Percentiles rank a stretch among this genome's conserved stretches.
These are phyloP conservation scores for Liquidambar formosana DNA, from an alignment of 164 flowering plant species.

Conservation along the genomic window DNA sequence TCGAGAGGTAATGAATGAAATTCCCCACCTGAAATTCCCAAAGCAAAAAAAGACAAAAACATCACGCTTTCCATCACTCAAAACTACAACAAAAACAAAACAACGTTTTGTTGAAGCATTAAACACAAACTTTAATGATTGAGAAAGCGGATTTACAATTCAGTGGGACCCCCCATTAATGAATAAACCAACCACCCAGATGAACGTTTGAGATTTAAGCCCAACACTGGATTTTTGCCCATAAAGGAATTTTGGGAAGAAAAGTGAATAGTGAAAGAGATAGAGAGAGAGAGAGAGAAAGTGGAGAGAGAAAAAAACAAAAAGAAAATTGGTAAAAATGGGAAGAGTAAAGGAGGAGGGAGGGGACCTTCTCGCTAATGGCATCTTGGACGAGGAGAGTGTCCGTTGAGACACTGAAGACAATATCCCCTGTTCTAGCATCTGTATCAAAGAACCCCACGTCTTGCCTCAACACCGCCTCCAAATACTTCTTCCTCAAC, in stretches of 20 bases:
- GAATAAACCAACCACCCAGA: constrained; percentile 12
- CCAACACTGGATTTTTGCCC: constrained; percentile 8
- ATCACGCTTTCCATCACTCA: not conserved
- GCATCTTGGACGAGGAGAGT: constrained; percentile 99
- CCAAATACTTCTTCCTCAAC: constrained; percentile 84
- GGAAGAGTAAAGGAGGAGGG: not conserved
- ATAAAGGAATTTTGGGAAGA: not conserved
- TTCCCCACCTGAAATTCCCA: constrained; percentile 73
- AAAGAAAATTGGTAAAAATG: not conserved
- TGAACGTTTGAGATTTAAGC: not conserved
- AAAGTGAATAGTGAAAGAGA: not conserved
- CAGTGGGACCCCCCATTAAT: constrained; percentile 25
- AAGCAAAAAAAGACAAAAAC: not conserved
- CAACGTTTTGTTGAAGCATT: too few relatives aligned
- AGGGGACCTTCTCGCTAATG: constrained; percentile 93
- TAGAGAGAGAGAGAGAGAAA: too few relatives aligned
- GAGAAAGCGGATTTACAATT: not conserved
- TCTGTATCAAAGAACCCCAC: constrained; percentile 98
- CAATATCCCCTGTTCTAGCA: constrained; percentile 96
- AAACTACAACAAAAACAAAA: not conserved
- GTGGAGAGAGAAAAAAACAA: not conserved
- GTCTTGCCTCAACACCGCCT: constrained; percentile 91
- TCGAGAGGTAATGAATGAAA: constrained; percentile 93
- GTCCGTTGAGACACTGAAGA: constrained; percentile 93
- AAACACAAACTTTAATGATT: too few relatives aligned